Base-by-base conservation (phyloP, 768 basidiomycete species). In the Hygrophorus russula region DNA sequence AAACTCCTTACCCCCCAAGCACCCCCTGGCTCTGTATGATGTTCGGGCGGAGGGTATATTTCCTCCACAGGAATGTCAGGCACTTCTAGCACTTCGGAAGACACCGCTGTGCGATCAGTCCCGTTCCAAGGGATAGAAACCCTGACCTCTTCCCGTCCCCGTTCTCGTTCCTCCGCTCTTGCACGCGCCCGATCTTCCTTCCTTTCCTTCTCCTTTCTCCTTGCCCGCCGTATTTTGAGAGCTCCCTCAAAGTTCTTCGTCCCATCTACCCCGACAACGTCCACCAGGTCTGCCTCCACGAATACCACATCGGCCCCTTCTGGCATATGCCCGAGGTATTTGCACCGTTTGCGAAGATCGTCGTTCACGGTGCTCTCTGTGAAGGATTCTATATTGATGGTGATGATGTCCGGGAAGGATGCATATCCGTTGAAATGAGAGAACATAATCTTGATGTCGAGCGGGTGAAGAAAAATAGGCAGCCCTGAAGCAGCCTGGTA, bases 401-500 rank as follows among this genome's bases (percentile, higher is more conserved):
- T 70, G 51, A 99, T 84, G 12, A 69, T 69, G 54, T 88, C 79
- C 0, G 94, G 94, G 63, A 97, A 91, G 1, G 80, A 72, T 1
- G 81, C 64, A 54, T 97, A 97, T 49, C 69, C 71, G 54, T 71
- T 71, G 61, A 80, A 97, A 57, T 93, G 83, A 10, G 88, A 74
- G 34, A 92, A 69, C 18, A 99, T 71, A 48, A 96, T 90, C 62
- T 81, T 84, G 62, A 96, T 97, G 58, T 99, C 94, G 24, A 99
- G 73, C 2, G 94, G 94, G 55, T 96, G 91, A 9, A 99, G 76
- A 69, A 87, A 99, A 51, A 96, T 72, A 8, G 90, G 85, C 45
- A 86, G 70, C 10, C 96, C 96, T 1, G 88, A 86, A 0, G 89
- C 79, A 13, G 91, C 85, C 59, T 98, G 96, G 59, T 98, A 99